Percentiles rank a stretch among this genome's conserved stretches.
These are phyloP conservation scores for Naganishia friedmannii DNA, from an alignment of 768 basidiomycete species.

Conservation along the genomic window DNA sequence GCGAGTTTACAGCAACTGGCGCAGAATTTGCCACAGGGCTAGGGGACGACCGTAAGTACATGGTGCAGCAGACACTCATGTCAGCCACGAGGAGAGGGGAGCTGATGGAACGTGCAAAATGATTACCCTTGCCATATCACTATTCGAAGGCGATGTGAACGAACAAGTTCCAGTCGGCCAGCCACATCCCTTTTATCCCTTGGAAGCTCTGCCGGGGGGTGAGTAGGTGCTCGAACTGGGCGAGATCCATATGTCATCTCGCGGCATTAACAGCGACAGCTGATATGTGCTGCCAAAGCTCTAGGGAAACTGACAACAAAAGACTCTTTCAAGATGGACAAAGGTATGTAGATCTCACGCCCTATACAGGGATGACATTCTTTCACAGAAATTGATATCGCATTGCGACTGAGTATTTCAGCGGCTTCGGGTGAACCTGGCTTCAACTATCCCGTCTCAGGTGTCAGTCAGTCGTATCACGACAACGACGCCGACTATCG, in stretches of 20 bases:
- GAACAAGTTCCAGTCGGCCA: not conserved
- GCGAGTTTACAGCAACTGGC: not conserved
- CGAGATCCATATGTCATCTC: not conserved
- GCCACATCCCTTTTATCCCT: not conserved
- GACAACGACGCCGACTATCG: not conserved
- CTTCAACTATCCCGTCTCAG: not conserved
- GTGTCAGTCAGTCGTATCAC: not conserved
- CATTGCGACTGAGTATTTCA: not conserved
- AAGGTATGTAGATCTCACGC: not conserved
- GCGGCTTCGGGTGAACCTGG: not conserved
- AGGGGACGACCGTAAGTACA: not conserved
- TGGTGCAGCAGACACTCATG: not conserved
- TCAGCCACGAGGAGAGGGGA: no score
- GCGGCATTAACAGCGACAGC: not conserved
- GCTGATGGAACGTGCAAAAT: not conserved
- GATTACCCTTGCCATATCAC: not conserved
- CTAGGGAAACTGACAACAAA: not conserved
- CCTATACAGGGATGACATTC: not conserved
- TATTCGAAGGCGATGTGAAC: not conserved
- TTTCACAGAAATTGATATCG: not conserved
- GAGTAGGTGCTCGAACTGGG: not conserved
- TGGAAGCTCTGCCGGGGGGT: not conserved
- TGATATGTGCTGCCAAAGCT: not conserved
- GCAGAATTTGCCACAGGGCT: constrained; percentile 2
- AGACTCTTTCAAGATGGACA: not conserved